Conservation (phyloP, 257 asterid genomes). For the Nicotiana tomentosiformis region DNA sequence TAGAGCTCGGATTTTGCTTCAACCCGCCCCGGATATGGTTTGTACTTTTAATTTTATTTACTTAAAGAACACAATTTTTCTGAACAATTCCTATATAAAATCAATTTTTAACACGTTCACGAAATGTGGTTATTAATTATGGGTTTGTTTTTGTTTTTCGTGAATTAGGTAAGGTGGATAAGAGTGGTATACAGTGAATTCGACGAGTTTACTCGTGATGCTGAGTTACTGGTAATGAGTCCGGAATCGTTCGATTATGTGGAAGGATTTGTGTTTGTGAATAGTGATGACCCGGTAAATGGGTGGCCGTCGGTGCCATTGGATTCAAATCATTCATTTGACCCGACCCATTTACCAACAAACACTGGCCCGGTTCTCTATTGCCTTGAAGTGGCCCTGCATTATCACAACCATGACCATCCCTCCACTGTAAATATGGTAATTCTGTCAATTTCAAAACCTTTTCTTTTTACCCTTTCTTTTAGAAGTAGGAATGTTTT, state of each 20-base stretch:
- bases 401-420: slow-evolving; percentile 36
- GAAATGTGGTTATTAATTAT: background rate
- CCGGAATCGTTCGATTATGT: slow-evolving; percentile 61
- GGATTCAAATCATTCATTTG: slow-evolving; percentile 35
- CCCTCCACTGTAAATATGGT: slow-evolving; percentile 50
- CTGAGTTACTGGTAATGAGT: slow-evolving; percentile 66
- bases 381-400: slow-evolving; percentile 81
- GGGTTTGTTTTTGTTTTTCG: background rate
- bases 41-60: background rate
- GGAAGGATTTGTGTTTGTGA: slow-evolving; percentile 77
- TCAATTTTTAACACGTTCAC: background rate
- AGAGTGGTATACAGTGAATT: slow-evolving; percentile 79
- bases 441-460: slow-evolving; percentile 1
- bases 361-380: slow-evolving; percentile 70
- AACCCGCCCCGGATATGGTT: slow-evolving; percentile 86
- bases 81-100: background rate
- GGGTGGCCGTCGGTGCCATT: slow-evolving; percentile 80
- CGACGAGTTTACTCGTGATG: slow-evolving; percentile 61
- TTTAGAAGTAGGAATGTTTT: background rate
- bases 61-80: too few relatives aligned
- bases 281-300: slow-evolving; percentile 66
- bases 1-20: slow-evolving; percentile 70
- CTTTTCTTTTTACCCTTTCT: background rate
- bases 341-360: slow-evolving; percentile 41
- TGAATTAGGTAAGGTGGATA: slow-evolving; percentile 83